phyloP scores from a whole-genome alignment of 75 land plant species.

The Ceratopteris richardii region DNA sequence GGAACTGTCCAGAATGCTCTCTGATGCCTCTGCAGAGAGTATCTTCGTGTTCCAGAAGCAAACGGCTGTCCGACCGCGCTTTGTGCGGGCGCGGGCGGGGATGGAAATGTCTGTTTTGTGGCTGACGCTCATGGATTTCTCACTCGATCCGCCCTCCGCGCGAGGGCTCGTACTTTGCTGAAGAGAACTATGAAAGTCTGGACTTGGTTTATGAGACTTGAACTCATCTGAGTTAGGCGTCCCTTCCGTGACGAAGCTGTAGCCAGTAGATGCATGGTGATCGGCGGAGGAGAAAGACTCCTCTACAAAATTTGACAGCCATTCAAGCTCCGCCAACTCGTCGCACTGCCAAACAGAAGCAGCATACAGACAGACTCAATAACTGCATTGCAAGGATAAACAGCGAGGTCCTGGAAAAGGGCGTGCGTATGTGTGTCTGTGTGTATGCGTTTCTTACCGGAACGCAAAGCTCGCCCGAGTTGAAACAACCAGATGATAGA shows the following conservation, averaged over 20 bases:
- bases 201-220: no score
- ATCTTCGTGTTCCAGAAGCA: conserved; percentile 1
- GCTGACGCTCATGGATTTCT: no score
- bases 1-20: background rate
- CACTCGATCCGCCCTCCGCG: no score
- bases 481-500: no score
- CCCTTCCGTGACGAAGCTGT: no score
- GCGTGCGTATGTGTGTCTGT: no score
- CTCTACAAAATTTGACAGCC: conserved; percentile 61
- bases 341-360: background rate
- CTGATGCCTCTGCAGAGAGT: conserved; percentile 1
- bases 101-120: background rate
- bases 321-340: conserved; percentile 32
- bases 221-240: no score
- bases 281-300: conserved; percentile 35
- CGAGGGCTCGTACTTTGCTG: no score
- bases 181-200: no score
- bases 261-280: background rate
- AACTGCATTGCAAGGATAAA: no score
- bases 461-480: conserved; percentile 22
- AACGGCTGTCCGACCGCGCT: background rate
- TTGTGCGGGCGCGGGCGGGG: background rate
- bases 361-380: no score
- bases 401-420: no score
- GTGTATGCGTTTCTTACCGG: conserved; percentile 10